phyloP scores from a whole-genome alignment of 768 basidiomycete species.

The Galerina sulciceps region DNA sequence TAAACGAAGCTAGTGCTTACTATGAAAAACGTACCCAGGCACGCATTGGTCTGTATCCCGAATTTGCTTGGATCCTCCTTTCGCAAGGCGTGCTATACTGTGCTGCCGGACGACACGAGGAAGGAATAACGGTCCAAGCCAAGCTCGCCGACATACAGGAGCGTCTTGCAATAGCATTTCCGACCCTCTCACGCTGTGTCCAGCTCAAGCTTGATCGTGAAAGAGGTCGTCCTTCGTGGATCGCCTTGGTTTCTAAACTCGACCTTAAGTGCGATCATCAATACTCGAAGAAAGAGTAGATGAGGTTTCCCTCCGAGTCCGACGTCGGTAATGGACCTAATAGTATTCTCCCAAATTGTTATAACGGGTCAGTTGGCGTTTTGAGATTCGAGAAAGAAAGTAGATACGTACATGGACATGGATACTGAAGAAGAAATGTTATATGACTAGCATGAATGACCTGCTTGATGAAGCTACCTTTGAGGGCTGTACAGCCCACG shows the following conservation, averaged over 20 bases:
- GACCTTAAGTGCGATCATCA: neutral
- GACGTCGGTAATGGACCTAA: too few relatives aligned
- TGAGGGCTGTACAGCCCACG: too few relatives aligned
- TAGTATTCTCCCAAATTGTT: too few relatives aligned
- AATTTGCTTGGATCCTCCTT: conserved; percentile 2
- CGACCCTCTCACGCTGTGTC: neutral
- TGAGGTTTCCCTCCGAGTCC: too few relatives aligned
- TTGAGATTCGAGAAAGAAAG: too few relatives aligned
- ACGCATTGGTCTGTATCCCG: conserved; percentile 3
- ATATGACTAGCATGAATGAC: too few relatives aligned
- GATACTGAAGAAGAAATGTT: too few relatives aligned
- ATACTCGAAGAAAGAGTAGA: too few relatives aligned
- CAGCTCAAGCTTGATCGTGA: neutral
- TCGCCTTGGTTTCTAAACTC: neutral
- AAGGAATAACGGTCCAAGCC: neutral
- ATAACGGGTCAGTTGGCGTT: too few relatives aligned
- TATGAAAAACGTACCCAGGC: conserved; percentile 1
- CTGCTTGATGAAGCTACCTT: too few relatives aligned
- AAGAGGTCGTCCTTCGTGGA: neutral
- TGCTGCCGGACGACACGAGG: conserved; percentile 5
- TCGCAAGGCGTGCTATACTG: conserved; percentile 5
- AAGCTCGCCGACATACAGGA: neutral
- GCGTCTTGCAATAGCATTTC: neutral
- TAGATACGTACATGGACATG: too few relatives aligned
- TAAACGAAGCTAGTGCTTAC: neutral